phyloP scores from a whole-genome alignment of 2,329 filamentous ascomycete species.

The Colletotrichum zoysiae region DNA sequence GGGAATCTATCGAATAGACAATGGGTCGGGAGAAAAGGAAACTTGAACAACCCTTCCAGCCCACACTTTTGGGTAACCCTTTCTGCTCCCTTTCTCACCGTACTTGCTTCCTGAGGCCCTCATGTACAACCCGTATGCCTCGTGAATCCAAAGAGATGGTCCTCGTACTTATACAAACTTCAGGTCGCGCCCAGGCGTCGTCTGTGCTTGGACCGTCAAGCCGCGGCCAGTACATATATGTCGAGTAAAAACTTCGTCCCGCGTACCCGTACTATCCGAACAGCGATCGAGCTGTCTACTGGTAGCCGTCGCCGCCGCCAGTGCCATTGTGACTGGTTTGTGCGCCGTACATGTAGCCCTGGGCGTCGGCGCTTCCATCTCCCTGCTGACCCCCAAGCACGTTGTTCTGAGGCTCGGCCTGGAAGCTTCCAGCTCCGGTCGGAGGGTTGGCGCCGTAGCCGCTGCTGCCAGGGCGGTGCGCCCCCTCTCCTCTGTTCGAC shows the following conservation, averaged over 20 bases:
- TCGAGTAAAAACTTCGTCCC: constrained; percentile 6
- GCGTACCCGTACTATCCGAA: neutral
- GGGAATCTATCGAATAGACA: constrained; percentile 40
- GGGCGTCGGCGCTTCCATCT: constrained; percentile 57
- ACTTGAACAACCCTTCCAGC: constrained; percentile 26
- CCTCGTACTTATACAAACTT: constrained; percentile 51
- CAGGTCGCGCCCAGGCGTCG: constrained; percentile 43
- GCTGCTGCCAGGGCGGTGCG: constrained; percentile 63
- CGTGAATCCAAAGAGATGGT: constrained; percentile 2
- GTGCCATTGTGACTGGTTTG: constrained; percentile 71
- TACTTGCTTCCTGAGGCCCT: constrained; percentile 37
- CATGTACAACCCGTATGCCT: constrained; percentile 43
- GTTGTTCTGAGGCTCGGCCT: constrained; percentile 55
- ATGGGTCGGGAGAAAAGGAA: constrained; percentile 26
- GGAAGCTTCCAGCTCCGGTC: constrained; percentile 59
- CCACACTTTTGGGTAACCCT: constrained; percentile 35
- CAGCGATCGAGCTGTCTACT: constrained; percentile 43
- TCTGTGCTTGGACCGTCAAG: constrained; percentile 43
- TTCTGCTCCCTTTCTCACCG: constrained; percentile 38
- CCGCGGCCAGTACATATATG: constrained; percentile 35
- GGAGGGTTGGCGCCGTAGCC: constrained; percentile 62
- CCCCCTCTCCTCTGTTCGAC: constrained; percentile 75
- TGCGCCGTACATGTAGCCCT: constrained; percentile 66
- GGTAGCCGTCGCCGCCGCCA: constrained; percentile 65
- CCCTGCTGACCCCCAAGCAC: constrained; percentile 56